These are phyloP conservation scores for Crithidia expoeki DNA, from an alignment of 208 protist species.

Conservation along the genomic window DNA sequence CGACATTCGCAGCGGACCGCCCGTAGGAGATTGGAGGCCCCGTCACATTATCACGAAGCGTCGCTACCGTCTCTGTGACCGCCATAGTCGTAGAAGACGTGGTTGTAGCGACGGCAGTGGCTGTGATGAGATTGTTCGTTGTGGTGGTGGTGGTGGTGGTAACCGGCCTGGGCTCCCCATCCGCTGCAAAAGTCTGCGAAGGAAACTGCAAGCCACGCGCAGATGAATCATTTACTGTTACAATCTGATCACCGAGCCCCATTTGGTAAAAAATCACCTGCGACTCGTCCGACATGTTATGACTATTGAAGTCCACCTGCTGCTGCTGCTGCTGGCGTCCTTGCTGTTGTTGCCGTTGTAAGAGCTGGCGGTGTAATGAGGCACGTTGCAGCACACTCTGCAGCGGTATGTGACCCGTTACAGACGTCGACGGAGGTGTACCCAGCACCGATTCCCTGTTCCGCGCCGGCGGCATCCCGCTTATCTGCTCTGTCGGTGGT, in stretches of 20 bases:
- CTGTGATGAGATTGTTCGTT: slow-evolving; percentile 98
- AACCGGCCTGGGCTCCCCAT: not conserved
- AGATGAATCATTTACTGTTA: not conserved
- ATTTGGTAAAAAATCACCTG: slow-evolving; percentile 37
- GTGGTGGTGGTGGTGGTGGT: not conserved
- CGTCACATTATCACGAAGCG: not conserved
- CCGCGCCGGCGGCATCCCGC: slow-evolving; percentile 27
- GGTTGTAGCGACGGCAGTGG: too few species aligned
- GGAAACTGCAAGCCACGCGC: not conserved
- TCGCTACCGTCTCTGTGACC: not conserved
- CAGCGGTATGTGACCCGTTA: not conserved
- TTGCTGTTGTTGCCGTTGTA: not conserved
- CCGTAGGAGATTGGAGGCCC: not conserved
- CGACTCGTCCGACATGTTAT: slow-evolving; percentile 26
- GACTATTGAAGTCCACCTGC: not conserved
- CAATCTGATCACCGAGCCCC: slow-evolving; percentile 5
- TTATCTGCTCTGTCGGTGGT: not conserved
- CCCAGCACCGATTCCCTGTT: slow-evolving; percentile 99
- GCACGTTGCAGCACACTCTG: slow-evolving; percentile 2
- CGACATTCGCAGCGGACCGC: slow-evolving; percentile 2
- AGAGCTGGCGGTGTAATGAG: slow-evolving; percentile 6
- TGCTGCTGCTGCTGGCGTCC: slow-evolving; percentile 10
- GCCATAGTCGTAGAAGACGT: too few species aligned
- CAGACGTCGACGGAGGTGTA: slow-evolving; percentile 98
- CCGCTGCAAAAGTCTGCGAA: not conserved